Evolutionary conservation across 2,329 filamentous ascomycete genomes (phyloP).

Genomic region (Cryphonectria nitschkei): DNA sequence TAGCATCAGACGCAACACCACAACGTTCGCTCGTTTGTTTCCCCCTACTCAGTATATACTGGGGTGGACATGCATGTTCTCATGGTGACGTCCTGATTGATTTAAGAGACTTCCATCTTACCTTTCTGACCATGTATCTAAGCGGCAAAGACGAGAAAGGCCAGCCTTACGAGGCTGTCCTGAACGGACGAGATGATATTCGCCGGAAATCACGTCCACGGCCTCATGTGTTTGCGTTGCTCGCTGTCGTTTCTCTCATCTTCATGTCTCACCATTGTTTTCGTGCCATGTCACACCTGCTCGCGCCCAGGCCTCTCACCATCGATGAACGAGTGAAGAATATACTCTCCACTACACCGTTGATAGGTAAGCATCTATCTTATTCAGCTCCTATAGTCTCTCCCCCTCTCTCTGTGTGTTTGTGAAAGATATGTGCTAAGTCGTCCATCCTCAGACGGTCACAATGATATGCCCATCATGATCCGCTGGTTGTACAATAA

Average conservation of each 20-base stretch:
- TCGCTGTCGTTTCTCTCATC: conserved; percentile 9
- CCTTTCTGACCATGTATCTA: conserved; percentile 15
- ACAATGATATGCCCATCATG: conserved; percentile 82
- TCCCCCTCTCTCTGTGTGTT: neutral
- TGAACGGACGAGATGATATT: conserved; percentile 22
- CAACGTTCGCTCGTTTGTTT: neutral
- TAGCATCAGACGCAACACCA: neutral
- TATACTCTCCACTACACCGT: conserved; percentile 50
- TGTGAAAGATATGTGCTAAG: neutral
- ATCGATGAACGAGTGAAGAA: conserved; percentile 50
- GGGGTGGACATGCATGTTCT: neutral
- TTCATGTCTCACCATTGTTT: conserved; percentile 20
- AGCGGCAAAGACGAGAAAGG: conserved; percentile 24
- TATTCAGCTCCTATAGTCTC: neutral
- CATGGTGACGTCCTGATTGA: neutral
- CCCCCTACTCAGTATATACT: neutral
- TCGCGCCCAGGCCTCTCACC: conserved; percentile 31
- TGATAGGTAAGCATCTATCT: conserved; percentile 49
- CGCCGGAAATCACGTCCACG: conserved; percentile 7
- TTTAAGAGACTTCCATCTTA: neutral
- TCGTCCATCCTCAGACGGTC: conserved; percentile 67
- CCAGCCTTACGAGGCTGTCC: conserved; percentile 21
- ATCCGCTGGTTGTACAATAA: conserved; percentile 72
- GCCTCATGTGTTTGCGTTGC: neutral
- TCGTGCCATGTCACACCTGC: conserved; percentile 14